Evolutionary conservation across 2,329 filamentous ascomycete genomes (phyloP).

Genomic region (Ampelomyces quisqualis): DNA sequence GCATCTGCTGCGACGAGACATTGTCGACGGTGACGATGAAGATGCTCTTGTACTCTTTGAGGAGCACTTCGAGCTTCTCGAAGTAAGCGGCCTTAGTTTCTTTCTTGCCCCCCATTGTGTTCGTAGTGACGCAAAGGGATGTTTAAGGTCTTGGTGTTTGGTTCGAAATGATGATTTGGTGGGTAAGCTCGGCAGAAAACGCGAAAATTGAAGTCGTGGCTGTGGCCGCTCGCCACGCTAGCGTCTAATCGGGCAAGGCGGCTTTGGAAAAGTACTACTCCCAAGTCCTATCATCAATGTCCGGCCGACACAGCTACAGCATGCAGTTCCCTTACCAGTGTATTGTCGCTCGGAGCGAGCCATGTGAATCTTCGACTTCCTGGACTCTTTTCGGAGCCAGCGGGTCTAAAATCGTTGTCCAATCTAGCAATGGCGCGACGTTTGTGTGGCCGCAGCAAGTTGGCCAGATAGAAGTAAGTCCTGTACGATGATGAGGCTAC

Average conservation of each 20-base stretch:
- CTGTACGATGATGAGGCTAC: not conserved
- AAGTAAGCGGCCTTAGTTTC: slow-evolving; percentile 96
- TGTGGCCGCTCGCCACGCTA: slow-evolving; percentile 14
- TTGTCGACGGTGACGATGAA: slow-evolving; percentile 94
- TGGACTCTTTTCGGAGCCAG: slow-evolving; percentile 70
- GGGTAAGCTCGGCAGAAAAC: slow-evolving; percentile 14
- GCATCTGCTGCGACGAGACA: slow-evolving; percentile 99
- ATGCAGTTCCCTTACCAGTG: slow-evolving; percentile 47
- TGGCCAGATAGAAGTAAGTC: slow-evolving; percentile 27
- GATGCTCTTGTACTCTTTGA: slow-evolving; percentile 95
- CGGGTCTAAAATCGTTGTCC: slow-evolving; percentile 66
- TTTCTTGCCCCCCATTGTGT: slow-evolving; percentile 99
- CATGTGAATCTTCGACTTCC: slow-evolving; percentile 11
- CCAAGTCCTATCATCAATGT: no score
- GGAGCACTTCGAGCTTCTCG: slow-evolving; percentile 97
- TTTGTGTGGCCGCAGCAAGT: slow-evolving; percentile 33
- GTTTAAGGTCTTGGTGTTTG: slow-evolving; percentile 75
- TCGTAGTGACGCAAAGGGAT: slow-evolving; percentile 87
- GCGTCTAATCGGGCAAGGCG: slow-evolving; percentile 5
- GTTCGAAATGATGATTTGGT: slow-evolving; percentile 25
- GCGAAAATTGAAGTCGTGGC: slow-evolving; percentile 29
- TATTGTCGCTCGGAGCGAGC: slow-evolving; percentile 29
- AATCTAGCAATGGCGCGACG: slow-evolving; percentile 32
- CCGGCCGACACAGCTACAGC: slow-evolving; percentile 13
- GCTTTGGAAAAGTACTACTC: slow-evolving; percentile 7